Evolutionary conservation across 768 basidiomycete genomes (phyloP), one percentile per base, ranked within the genome.

Genomic region (Amanita polypyramis): DNA sequence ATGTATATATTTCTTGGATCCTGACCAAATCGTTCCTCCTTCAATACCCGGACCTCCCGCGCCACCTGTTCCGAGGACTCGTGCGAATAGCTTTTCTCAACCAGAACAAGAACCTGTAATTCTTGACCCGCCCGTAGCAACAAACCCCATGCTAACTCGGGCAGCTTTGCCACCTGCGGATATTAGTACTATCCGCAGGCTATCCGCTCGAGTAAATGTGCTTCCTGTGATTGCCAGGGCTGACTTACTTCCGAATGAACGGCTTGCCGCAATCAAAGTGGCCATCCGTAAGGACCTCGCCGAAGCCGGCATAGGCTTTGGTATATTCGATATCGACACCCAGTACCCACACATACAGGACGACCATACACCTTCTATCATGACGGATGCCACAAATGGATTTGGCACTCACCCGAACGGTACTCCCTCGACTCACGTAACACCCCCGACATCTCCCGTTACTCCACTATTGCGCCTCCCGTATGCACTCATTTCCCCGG

Each of bases 1-100:
- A 51, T 90, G 87, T 58, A 79, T 91, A 51, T 91, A 91, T 68
- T 86, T 91, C 66, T 69, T 91, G 65, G 85, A 90, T 73, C 88
- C 88, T 47, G 84, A 86, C 70, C 61, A 72, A 62, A 86, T 90
- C 56, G 72, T 86, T 51, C 84, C 85, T 48, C 82, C 81, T 29
- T 72, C 77, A 47, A 77, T 79, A 37, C 70, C 82, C 53, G 75
- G 74, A 19, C 82, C 79, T 35, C 79, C 82, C 50, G 79, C 72
- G 37, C 83, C 85, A 36, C 70, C 78, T 53, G 75, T 84, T 54
- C 69, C 82, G 55, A 77, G 85, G 52, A 65, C 82, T 41, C 85
- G 80, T 55, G 75, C 74, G 53, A 80, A 74, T 68, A 85, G 77
- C 65, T 80, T 83, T 60, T 81, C 83, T 41, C 80, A 81, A 57